Percentiles rank a stretch among this genome's conserved stretches.
Conservation (phyloP, 2,329 filamentous ascomycete species). For the Beauveria bassiana region DNA sequence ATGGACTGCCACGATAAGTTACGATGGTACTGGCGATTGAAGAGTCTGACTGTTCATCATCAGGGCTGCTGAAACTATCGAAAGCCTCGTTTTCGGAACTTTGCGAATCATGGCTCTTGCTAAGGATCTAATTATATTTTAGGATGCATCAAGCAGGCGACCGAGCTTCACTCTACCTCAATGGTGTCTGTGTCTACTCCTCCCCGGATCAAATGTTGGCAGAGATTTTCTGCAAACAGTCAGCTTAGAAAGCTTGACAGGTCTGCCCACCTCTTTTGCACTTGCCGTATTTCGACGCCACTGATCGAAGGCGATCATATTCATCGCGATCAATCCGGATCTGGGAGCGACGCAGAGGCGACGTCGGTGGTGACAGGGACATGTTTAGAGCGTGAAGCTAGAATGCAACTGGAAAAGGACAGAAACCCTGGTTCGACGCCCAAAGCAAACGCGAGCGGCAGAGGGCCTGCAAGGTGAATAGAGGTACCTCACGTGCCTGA, state of each 20-base stretch:
- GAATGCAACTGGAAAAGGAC: not conserved
- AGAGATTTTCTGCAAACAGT: slow-evolving; percentile 30
- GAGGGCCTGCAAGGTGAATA: slow-evolving; percentile 3
- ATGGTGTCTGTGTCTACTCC: slow-evolving; percentile 41
- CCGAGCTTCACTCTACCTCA: slow-evolving; percentile 27
- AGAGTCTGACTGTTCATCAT: not conserved
- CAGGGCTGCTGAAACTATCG: not conserved
- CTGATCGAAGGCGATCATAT: slow-evolving; percentile 5
- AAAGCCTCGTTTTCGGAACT: not conserved
- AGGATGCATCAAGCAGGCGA: not conserved
- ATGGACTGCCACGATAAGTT: not conserved
- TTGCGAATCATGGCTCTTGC: not conserved
- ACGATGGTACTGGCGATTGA: not conserved
- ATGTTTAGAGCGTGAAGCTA: not conserved
- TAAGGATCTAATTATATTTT: slow-evolving; percentile 8
- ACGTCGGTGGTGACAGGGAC: not conserved
- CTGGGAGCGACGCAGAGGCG: slow-evolving; percentile 3
- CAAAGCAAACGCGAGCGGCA: slow-evolving; percentile 1
- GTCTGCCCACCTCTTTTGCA: not conserved
- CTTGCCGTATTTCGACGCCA: slow-evolving; percentile 9
- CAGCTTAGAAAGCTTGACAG: not conserved
- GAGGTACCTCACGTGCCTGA: slow-evolving; percentile 6
- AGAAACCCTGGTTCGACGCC: not conserved
- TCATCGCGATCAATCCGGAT: slow-evolving; percentile 2
- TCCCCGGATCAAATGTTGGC: slow-evolving; percentile 40